Evolutionary conservation across 2,329 filamentous ascomycete genomes (phyloP), one percentile per base, ranked within the genome.

Genomic region (Aspergillus persii): DNA sequence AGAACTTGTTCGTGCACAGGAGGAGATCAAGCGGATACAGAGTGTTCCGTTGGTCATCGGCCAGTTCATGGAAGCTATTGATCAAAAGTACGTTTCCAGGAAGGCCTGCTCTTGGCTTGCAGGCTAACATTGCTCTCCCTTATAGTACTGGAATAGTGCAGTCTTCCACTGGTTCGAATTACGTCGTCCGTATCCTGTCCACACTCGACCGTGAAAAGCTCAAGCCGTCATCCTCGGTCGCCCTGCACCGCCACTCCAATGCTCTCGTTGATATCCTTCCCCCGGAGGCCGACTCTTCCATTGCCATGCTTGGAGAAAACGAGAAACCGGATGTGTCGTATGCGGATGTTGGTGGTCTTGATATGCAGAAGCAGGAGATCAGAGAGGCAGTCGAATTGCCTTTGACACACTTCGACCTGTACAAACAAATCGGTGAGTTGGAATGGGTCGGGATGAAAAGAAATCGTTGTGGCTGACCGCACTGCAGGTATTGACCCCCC

Each of bases 291-390:
- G 95, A 99, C 80, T 97, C 93, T 41, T 97, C 93, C 44, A 99
- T 99, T 75, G 95, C 95, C 66, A 99, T 99, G 95, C 86, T 99
- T 56, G 94, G 94, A 61, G 85, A 89, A 58, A 91, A 96, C 72
- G 95, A 99, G 85, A 99, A 98, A 84, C 95, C 95, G 36, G 95
- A 99, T 77, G 91, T 99, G 61, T 96, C 93, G 48, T 99, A 99
- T 71, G 94, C 93, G 63, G 95, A 99, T 77, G 95, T 99, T 62
- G 95, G 95, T 82, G 95, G 95, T 52, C 80, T 98, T 66, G 95
- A 99, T 72, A 99, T 99, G 95, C 95, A 99, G 81, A 99, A 99
- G 83, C 95, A 99, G 80, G 95, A 99, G 79, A 99, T 99, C 66
- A 86, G 95, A 66, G 95, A 99, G 80, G 95, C 95, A 9, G 95